phyloP scores from a whole-genome alignment of 2,329 filamentous ascomycete species.

The Sclerotinia trifoliorum region DNA sequence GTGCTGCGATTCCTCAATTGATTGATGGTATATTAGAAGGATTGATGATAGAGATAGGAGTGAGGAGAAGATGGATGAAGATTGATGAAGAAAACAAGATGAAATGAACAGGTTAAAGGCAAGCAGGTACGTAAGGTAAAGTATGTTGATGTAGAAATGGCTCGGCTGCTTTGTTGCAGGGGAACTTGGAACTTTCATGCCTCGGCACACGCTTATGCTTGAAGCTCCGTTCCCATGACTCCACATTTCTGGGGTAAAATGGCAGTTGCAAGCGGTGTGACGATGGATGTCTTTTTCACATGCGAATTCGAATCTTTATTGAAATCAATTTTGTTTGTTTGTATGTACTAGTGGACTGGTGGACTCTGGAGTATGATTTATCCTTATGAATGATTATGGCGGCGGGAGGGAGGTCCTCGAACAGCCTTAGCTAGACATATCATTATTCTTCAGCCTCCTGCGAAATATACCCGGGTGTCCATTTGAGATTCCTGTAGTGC shows the following conservation, averaged over 20 bases:
- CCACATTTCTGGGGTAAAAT: conserved; percentile 19
- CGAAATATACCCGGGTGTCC: no score
- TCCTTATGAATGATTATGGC: no score
- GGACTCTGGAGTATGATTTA: no score
- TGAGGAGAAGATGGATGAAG: neutral
- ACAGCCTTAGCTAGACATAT: no score
- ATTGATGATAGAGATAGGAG: neutral
- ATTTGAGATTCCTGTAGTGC: no score
- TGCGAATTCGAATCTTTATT: conserved; percentile 15
- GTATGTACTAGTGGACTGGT: no score
- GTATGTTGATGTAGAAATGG: conserved; percentile 10
- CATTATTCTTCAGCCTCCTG: no score
- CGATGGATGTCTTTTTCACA: conserved; percentile 10
- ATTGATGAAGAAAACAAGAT: neutral
- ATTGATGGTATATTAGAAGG: neutral
- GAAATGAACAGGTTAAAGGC: neutral
- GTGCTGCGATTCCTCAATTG: conserved; percentile 2
- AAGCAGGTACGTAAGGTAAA: neutral
- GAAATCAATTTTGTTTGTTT: neutral
- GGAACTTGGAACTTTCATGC: conserved; percentile 6
- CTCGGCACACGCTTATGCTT: conserved; percentile 16
- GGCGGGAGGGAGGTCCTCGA: no score
- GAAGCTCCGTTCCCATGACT: conserved; percentile 20
- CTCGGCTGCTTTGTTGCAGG: conserved; percentile 4
- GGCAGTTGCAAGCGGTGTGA: conserved; percentile 12